Percentiles rank a stretch among this genome's conserved stretches.
Conservation (phyloP, 2,329 filamentous ascomycete genomes). For the Colletotrichum filicis region DNA sequence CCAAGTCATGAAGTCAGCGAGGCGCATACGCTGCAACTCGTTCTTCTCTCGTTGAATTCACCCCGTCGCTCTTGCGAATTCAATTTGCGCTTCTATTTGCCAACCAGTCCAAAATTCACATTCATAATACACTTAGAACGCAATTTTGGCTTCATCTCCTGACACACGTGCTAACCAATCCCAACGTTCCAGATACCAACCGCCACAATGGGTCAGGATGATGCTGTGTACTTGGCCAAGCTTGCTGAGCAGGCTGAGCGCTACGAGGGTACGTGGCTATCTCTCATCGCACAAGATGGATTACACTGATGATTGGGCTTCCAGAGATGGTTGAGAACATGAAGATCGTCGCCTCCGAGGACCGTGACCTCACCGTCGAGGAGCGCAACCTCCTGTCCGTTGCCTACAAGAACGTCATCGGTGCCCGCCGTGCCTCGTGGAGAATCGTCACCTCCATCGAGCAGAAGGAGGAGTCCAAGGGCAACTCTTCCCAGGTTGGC, state of each 20-base stretch:
- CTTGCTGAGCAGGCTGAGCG: conserved; percentile 99
- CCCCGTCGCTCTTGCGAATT: conserved; percentile 1
- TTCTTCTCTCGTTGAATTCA: not conserved
- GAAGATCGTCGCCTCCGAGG: conserved; percentile 95
- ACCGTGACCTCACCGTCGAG: conserved; percentile 86
- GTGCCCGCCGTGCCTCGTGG: conserved; percentile 96
- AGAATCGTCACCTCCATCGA: conserved; percentile 98
- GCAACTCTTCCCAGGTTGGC: conserved; percentile 88
- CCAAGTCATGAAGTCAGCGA: conserved; percentile 36
- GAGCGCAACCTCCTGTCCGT: conserved; percentile 98
- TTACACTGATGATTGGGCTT: conserved; percentile 28
- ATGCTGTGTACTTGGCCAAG: conserved; percentile 99
- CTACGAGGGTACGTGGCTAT: conserved; percentile 85
- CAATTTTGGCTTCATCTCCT: not conserved
- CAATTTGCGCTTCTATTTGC: not conserved
- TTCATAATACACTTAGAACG: not conserved
- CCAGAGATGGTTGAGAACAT: conserved; percentile 99
- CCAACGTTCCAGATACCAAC: conserved; percentile 38
- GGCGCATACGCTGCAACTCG: conserved; percentile 33
- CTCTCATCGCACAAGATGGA: conserved; percentile 13
- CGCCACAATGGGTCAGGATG: conserved; percentile 96
- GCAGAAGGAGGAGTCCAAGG: conserved; percentile 99
- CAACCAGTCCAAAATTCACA: not conserved
- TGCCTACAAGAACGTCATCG: conserved; percentile 99
- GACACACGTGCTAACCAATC: conserved; percentile 27